Percentiles rank a stretch among this genome's conserved stretches.
These are phyloP conservation scores for Blastobotrys elegans DNA, from an alignment of 1,139 yeast species.

Conservation along the genomic window DNA sequence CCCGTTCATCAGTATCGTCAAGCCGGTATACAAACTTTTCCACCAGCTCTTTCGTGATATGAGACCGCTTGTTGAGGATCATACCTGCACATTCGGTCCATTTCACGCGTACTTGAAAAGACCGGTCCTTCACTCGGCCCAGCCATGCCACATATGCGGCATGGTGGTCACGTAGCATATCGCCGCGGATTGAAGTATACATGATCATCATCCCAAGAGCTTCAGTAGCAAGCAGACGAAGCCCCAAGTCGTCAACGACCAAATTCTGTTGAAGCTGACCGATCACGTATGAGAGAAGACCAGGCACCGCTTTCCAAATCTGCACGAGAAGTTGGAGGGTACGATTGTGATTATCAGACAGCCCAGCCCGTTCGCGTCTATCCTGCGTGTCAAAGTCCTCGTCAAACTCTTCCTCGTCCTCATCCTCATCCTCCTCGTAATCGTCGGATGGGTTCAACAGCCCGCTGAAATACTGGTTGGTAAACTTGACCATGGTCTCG, in stretches of 20 bases:
- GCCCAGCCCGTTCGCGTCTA: constrained; percentile 35
- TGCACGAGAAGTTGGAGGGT: constrained; percentile 60
- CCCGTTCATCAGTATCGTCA: constrained; percentile 71
- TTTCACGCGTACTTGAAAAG: constrained; percentile 55
- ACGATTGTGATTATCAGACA: constrained; percentile 31
- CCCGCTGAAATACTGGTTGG: constrained; percentile 79
- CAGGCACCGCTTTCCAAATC: constrained; percentile 77
- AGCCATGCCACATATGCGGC: constrained; percentile 69
- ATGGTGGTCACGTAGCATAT: constrained; percentile 56
- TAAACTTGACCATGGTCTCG: constrained; percentile 71
- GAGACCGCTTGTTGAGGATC: constrained; percentile 44
- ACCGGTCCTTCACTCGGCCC: constrained; percentile 66
- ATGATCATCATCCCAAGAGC: constrained; percentile 68
- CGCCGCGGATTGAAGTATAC: constrained; percentile 44
- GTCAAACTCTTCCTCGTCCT: constrained; percentile 55
- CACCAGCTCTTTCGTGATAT: constrained; percentile 44
- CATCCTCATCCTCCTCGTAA: constrained; percentile 21
- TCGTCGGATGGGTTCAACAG: constrained; percentile 39
- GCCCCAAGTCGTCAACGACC: constrained; percentile 54
- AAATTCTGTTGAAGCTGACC: constrained; percentile 80
- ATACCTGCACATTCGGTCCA: constrained; percentile 62
- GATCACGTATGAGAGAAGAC: constrained; percentile 64
- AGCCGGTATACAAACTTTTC: constrained; percentile 63
- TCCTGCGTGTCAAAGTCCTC: constrained; percentile 54
- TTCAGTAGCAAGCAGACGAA: constrained; percentile 65